phyloP scores from a whole-genome alignment of 352 stramenopile species.

The Globisporangium irregulare region DNA sequence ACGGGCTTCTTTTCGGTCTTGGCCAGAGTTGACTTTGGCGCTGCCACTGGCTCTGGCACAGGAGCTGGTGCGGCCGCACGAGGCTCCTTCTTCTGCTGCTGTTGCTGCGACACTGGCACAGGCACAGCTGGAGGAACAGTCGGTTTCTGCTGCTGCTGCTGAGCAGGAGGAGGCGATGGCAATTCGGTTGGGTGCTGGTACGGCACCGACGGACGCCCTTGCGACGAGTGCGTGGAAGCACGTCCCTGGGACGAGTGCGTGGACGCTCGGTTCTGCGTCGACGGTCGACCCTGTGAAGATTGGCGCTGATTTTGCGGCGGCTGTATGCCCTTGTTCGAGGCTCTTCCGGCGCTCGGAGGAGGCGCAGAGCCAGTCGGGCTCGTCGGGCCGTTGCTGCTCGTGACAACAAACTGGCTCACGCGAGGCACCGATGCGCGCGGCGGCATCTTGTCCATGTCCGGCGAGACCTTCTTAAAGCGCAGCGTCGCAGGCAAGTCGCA shows the following conservation, averaged over 20 bases:
- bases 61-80: conserved; percentile 14
- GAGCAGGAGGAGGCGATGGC: conserved; percentile 1
- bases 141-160: conserved; percentile 6
- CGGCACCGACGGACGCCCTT: conserved; percentile 21
- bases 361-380: conserved; percentile 49
- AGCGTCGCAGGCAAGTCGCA: conserved; percentile 83
- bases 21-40: background rate
- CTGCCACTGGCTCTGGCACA: background rate
- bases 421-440: conserved; percentile 34
- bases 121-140: background rate
- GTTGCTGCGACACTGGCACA: conserved; percentile 8
- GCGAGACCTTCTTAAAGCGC: conserved; percentile 83
- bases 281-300: conserved; percentile 12
- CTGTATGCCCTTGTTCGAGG: conserved; percentile 19
- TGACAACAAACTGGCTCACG: conserved; percentile 70
- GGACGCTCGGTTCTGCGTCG: conserved; percentile 2
- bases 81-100: conserved; percentile 4
- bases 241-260: conserved; percentile 7
- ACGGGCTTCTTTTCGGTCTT: conserved; percentile 8
- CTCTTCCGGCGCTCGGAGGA: conserved; percentile 12
- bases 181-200: conserved; percentile 19
- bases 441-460: conserved; percentile 39
- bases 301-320: conserved; percentile 26
- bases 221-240: conserved; percentile 10
- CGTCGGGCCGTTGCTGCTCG: conserved; percentile 44